Evolutionary conservation across 441 rosid genomes (phyloP), one percentile per base, ranked within the genome.

Genomic region (Cnidoscolus chayamansa): DNA sequence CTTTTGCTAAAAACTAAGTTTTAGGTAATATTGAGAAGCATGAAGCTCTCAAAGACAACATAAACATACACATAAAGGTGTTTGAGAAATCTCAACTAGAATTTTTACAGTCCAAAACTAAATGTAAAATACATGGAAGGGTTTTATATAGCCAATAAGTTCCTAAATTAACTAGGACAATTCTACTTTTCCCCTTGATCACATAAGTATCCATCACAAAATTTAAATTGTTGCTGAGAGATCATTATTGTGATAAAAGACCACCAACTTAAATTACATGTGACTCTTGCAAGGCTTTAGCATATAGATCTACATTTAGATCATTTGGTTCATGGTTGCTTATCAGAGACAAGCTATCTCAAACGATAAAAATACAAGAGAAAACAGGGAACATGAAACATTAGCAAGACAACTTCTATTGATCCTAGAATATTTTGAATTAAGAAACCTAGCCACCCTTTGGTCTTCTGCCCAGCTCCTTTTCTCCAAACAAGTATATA

Each of bases 221-320:
- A 53, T 16, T n/a, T 45, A 55, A 56, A 3, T 15, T 32, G 37
- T 16, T n/a, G 31, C 50, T 48, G 37, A 51, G 40, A 51, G 19
- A 15, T 43, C 11, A 63, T 50, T 35, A 7, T 17, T 61, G n/a
- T 17, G 57, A 48, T 15, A 63, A 48, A 50, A 61, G 17, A 51
- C 3, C 40, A 35, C 45, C 25, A 40, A 37, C 43, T 15, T 43
- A 20, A 72, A 25, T 55, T 25, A 10, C 47, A 6, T 15, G 68
- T 40, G 10, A 53, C 62, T 62, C 45, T 37, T 32, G 62, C 37
- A 13, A 72, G 1, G 69, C 20, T 72, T 63, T 37, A 19, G 30
- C 19, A 35, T 15, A 15, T 51, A 71, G 30, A 12, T 31, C 17
- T 10, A 6, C 9, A 7, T 68, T 60, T 17, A 30, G 31, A 3